phyloP scores from a whole-genome alignment of 2,329 filamentous ascomycete genomes.

The Podosphaera fusca region DNA sequence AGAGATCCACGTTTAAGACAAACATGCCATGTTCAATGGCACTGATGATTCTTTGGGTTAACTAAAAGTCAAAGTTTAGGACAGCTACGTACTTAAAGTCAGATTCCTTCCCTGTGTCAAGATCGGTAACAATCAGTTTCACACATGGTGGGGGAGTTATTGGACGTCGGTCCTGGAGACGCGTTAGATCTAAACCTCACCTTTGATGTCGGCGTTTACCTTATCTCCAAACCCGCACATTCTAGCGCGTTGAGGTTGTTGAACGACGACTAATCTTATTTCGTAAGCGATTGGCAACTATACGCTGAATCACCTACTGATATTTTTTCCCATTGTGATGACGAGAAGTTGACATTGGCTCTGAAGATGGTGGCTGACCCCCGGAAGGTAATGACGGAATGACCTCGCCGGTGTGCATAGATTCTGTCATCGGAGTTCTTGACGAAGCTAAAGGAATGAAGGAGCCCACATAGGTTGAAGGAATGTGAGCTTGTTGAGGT shows the following conservation, averaged over 20 bases:
- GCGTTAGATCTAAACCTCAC: neutral
- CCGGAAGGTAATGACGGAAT: conserved; percentile 4
- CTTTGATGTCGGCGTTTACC: conserved; percentile 23
- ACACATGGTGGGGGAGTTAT: conserved; percentile 93
- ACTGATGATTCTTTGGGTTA: conserved; percentile 18
- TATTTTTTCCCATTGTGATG: conserved; percentile 11
- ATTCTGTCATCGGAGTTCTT: conserved; percentile 8
- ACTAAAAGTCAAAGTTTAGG: too few species aligned
- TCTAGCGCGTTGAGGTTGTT: conserved; percentile 77
- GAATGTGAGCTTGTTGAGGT: conserved; percentile 6
- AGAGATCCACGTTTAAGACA: conserved; percentile 46
- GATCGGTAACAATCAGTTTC: conserved; percentile 55
- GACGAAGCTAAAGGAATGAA: conserved; percentile 5
- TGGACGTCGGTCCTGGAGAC: conserved; percentile 57
- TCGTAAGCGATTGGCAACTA: neutral
- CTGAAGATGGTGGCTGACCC: conserved; percentile 4
- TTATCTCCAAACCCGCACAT: conserved; percentile 99
- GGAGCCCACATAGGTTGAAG: conserved; percentile 5
- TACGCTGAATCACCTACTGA: conserved; percentile 9
- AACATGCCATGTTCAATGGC: conserved; percentile 47
- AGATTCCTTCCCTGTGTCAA: conserved; percentile 52
- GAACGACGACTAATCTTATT: conserved; percentile 53
- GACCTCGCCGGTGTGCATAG: conserved; percentile 5
- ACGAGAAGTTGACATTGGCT: conserved; percentile 7
- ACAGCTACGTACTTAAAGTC: conserved; percentile 46